A percentile compares a stretch with the other conserved stretches of the same genome.
Conservation (phyloP, 169 alveolate species). For the Cystoisospora suis region DNA sequence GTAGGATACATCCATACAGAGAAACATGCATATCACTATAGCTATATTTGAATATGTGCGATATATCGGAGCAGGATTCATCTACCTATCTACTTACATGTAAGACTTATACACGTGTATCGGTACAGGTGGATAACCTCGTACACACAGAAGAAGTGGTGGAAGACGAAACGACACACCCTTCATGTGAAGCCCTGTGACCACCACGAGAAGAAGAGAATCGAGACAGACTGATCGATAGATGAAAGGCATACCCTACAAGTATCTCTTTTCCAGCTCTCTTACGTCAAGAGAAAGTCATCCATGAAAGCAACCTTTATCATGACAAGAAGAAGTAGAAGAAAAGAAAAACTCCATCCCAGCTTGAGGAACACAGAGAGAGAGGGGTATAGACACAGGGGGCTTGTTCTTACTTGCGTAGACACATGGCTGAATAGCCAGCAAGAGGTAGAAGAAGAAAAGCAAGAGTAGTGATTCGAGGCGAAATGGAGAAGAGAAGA, state of each 20-base stretch:
- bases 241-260: too few relatives aligned
- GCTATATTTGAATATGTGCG: background rate
- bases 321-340: too few relatives aligned
- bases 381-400: background rate
- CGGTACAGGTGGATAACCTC: background rate
- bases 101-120: background rate
- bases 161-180: too few relatives aligned
- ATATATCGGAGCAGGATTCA: background rate
- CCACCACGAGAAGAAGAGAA: too few relatives aligned
- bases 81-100: background rate
- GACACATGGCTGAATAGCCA: constrained; percentile 29
- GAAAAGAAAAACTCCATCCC: too few relatives aligned
- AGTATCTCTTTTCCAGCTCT: too few relatives aligned
- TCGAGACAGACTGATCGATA: too few relatives aligned
- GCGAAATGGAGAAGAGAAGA: constrained; percentile 16
- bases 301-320: too few relatives aligned
- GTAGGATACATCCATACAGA: background rate
- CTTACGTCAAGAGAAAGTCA: too few relatives aligned
- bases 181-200: too few relatives aligned
- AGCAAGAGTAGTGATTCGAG: constrained; percentile 36
- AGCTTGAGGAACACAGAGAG: background rate
- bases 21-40: background rate
- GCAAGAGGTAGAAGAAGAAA: constrained; percentile 36
- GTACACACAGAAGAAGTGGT: too few relatives aligned
- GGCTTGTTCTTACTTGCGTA: constrained; percentile 21